Evolutionary conservation across 306 rosid genomes (phyloP).

Genomic region (Mimosa pudica): DNA sequence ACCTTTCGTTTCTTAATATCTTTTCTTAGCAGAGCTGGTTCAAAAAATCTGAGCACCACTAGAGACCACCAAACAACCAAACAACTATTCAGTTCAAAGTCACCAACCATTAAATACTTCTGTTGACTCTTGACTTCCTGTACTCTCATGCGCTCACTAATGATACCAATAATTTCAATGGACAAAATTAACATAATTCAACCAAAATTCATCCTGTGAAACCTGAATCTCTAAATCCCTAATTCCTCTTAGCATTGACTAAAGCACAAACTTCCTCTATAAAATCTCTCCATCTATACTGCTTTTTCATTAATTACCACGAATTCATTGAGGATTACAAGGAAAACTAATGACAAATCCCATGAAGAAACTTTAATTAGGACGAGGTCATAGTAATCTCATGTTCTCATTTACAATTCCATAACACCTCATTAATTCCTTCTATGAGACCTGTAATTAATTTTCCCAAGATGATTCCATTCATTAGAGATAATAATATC

Average conservation of each 20-base stretch:
- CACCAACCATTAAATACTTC: neutral
- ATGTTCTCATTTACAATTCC: too few relatives aligned
- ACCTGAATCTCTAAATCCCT: too few relatives aligned
- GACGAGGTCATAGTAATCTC: too few relatives aligned
- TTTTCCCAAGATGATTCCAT: neutral
- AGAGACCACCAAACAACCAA: neutral
- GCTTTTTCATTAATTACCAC: neutral
- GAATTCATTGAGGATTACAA: neutral
- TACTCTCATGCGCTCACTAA: neutral
- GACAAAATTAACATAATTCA: neutral
- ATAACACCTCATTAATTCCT: too few relatives aligned
- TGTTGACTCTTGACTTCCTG: neutral
- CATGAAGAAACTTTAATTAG: too few relatives aligned
- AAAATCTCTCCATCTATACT: neutral
- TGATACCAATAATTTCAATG: neutral
- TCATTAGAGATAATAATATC: neutral
- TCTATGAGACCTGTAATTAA: too few relatives aligned
- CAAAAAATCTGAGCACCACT: constrained; percentile 14
- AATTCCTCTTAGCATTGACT: neutral
- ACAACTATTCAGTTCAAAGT: neutral
- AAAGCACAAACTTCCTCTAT: neutral
- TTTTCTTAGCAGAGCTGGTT: constrained; percentile 12
- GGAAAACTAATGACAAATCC: too few relatives aligned
- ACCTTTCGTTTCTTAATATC: neutral
- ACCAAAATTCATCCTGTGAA: too few relatives aligned